Conservation (phyloP, 2,329 filamentous ascomycete genomes). For the Alternaria sp. region DNA sequence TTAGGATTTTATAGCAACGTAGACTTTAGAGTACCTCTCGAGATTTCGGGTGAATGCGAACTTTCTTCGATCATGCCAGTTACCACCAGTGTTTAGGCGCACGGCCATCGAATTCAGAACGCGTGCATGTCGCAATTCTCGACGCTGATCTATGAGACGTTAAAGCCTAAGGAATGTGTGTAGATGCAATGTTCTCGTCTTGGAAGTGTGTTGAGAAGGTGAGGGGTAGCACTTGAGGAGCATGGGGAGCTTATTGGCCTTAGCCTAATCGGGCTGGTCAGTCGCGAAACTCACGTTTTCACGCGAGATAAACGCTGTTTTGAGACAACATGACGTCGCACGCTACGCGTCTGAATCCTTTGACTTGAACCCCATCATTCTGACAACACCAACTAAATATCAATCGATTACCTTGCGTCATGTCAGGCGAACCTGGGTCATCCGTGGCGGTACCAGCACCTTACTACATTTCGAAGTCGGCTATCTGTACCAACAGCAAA, state of each 20-base stretch:
- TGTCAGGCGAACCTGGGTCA: neutral
- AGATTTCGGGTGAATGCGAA: neutral
- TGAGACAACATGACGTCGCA: slow-evolving; percentile 2
- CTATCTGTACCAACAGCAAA: slow-evolving; percentile 25
- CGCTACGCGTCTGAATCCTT: neutral
- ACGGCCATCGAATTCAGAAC: too few species aligned
- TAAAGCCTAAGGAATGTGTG: neutral
- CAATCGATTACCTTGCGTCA: neutral
- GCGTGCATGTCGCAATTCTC: too few species aligned
- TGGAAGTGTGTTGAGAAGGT: neutral
- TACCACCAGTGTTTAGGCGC: too few species aligned
- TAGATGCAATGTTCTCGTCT: neutral
- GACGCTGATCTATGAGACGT: too few species aligned
- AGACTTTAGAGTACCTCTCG: too few species aligned
- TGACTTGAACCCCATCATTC: neutral
- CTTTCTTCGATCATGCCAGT: neutral
- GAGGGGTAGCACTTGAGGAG: neutral
- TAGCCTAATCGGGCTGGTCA: slow-evolving; percentile 2
- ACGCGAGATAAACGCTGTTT: neutral
- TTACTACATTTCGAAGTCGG: slow-evolving; percentile 31
- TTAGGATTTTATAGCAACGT: too few species aligned
- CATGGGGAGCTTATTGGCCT: neutral
- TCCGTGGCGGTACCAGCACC: slow-evolving; percentile 6
- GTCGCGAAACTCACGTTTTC: slow-evolving; percentile 3
- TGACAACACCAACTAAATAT: neutral